Conservation (phyloP, 768 basidiomycete species). For the Boletus patriciae region DNA sequence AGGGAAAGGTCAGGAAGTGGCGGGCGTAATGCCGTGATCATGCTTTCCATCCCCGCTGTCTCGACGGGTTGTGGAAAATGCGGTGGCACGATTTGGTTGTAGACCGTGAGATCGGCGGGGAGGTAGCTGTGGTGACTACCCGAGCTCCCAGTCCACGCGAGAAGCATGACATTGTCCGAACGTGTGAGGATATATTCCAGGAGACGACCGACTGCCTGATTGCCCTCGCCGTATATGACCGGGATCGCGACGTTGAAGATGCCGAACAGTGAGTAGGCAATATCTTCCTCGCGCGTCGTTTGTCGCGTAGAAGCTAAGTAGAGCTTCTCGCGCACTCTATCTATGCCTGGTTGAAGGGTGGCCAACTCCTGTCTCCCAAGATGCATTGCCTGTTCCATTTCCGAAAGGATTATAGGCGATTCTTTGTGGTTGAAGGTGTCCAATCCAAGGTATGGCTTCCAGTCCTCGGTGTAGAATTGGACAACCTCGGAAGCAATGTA, state of each 20-base stretch:
- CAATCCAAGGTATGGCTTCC: slow-evolving; percentile 12
- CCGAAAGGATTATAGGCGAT: background rate
- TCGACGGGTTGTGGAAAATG: slow-evolving; percentile 2
- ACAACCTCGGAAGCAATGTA: slow-evolving; percentile 11
- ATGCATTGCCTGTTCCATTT: slow-evolving; percentile 2
- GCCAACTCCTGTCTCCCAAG: background rate
- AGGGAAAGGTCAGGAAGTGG: slow-evolving; percentile 26
- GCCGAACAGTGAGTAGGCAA: slow-evolving; percentile 16
- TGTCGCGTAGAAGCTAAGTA: slow-evolving; percentile 10
- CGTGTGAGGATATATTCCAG: slow-evolving; percentile 15
- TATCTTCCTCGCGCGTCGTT: slow-evolving; percentile 11
- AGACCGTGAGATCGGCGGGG: background rate
- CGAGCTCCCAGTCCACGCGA: slow-evolving; percentile 17
- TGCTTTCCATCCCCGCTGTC: background rate
- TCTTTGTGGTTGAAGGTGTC: slow-evolving; percentile 7
- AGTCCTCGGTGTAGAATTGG: slow-evolving; percentile 17
- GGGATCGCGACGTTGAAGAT: slow-evolving; percentile 13
- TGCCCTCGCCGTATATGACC: slow-evolving; percentile 15
- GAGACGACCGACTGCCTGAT: slow-evolving; percentile 10
- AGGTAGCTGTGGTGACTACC: slow-evolving; percentile 12
- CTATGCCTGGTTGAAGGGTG: slow-evolving; percentile 6
- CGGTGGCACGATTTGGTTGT: background rate
- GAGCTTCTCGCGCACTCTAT: slow-evolving; percentile 19
- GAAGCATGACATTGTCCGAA: slow-evolving; percentile 8
- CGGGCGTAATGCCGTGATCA: background rate